These are phyloP conservation scores for Alnus glutinosa DNA, from an alignment of 306 rosid genomes.

Conservation along the genomic window DNA sequence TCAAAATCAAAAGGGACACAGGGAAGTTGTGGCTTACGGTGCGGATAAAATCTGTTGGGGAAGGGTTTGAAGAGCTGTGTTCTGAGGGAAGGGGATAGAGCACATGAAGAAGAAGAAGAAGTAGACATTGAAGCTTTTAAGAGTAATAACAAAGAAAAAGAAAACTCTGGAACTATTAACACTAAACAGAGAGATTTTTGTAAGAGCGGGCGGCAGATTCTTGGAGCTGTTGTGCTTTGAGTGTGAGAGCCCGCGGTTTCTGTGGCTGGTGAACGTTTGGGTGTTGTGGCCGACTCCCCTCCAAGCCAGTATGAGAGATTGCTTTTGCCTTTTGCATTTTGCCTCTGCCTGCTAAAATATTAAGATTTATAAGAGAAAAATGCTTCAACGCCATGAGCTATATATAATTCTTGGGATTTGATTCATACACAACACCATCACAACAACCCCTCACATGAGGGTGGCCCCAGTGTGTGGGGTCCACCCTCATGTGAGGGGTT, in stretches of 20 bases:
- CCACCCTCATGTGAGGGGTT: too few relatives aligned
- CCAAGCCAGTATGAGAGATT: constrained; percentile 26
- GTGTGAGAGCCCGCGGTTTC: constrained; percentile 5
- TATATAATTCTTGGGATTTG: too few relatives aligned
- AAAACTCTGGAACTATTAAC: constrained; percentile 8
- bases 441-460: too few relatives aligned
- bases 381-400: too few relatives aligned
- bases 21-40: constrained; percentile 37
- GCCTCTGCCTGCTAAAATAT: too few relatives aligned
- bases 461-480: too few relatives aligned
- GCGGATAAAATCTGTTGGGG: constrained; percentile 32
- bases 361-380: too few relatives aligned
- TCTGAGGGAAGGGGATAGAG: constrained; percentile 42
- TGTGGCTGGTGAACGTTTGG: constrained; percentile 39
- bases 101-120: constrained; percentile 47
- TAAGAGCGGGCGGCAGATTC: neutral
- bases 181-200: neutral
- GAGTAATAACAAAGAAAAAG: neutral
- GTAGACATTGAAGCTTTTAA: constrained; percentile 38
- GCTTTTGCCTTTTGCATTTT: neutral
- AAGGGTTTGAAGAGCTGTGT: constrained; percentile 44
- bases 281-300: constrained; percentile 54
- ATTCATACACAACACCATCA: too few relatives aligned
- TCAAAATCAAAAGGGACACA: neutral
- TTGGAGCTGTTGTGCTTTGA: neutral